These are phyloP conservation scores for Zymoseptoria ardabiliae DNA, from an alignment of 2,329 filamentous ascomycete genomes.

Conservation along the genomic window DNA sequence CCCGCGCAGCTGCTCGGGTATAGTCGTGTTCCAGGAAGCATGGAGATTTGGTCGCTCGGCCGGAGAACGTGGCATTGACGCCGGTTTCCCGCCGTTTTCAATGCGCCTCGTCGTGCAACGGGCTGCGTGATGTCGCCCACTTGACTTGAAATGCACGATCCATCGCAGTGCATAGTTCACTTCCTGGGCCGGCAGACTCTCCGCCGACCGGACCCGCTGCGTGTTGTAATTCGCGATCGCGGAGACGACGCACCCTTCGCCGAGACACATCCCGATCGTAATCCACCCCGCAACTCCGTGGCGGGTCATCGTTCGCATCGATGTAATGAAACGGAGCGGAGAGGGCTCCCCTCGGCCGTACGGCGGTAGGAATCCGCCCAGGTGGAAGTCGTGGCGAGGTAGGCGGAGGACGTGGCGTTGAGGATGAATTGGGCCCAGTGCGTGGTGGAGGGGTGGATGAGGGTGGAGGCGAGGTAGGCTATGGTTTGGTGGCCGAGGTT, in stretches of 20 bases:
- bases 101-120: conserved; percentile 52
- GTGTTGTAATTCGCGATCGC: conserved; percentile 51
- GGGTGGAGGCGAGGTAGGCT: conserved; percentile 47
- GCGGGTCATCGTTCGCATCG: conserved; percentile 43
- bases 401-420: conserved; percentile 36
- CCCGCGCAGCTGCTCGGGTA: conserved; percentile 37
- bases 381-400: conserved; percentile 46
- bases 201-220: conserved; percentile 29
- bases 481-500: conserved; percentile 48
- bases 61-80: conserved; percentile 39
- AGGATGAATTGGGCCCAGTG: conserved; percentile 41
- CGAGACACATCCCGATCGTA: conserved; percentile 46
- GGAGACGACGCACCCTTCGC: conserved; percentile 44
- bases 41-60: conserved; percentile 37
- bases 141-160: conserved; percentile 46
- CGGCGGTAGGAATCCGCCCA: conserved; percentile 49
- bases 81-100: conserved; percentile 38
- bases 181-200: conserved; percentile 26
- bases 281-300: conserved; percentile 41
- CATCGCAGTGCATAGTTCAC: conserved; percentile 42
- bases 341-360: conserved; percentile 42
- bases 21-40: conserved; percentile 39
- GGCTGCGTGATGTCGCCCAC: conserved; percentile 62
- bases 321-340: conserved; percentile 45
- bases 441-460: conserved; percentile 37